Percentiles rank a stretch among this genome's conserved stretches.
Conservation (phyloP, 352 stramenopile species). For the Globisporangium splendens region DNA sequence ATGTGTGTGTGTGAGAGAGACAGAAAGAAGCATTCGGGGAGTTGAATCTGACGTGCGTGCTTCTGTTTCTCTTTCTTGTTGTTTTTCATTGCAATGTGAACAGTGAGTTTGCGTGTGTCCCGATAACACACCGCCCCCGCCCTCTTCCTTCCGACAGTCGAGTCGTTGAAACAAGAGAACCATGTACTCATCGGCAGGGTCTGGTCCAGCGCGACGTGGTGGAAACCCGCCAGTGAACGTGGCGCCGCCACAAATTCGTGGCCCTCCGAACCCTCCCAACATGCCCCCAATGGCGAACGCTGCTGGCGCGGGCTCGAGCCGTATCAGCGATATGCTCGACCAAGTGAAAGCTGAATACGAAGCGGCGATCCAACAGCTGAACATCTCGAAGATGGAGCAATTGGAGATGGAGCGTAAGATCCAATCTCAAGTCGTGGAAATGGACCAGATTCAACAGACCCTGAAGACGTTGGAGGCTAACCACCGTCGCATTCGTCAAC, state of each 20-base stretch:
- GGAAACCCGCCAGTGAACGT: conserved; percentile 64
- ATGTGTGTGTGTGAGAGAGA: neutral
- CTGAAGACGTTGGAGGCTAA: conserved; percentile 82
- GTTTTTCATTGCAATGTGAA: neutral
- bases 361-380: conserved; percentile 78
- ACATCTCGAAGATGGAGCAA: conserved; percentile 87
- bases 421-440: conserved; percentile 80
- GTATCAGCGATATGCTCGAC: conserved; percentile 81
- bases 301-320: conserved; percentile 39
- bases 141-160: too few species aligned
- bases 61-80: too few species aligned
- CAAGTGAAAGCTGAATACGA: conserved; percentile 85
- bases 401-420: conserved; percentile 88
- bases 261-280: conserved; percentile 36
- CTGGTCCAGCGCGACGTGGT: conserved; percentile 47
- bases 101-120: conserved; percentile 1
- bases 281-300: conserved; percentile 39
- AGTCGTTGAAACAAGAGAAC: neutral
- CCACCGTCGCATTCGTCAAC: conserved; percentile 76
- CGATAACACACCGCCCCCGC: neutral
- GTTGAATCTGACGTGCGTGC: too few species aligned
- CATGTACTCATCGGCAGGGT: conserved; percentile 76
- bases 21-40: too few species aligned
- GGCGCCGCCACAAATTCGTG: conserved; percentile 56
- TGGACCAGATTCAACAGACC: conserved; percentile 88